Evolutionary conservation across 345 rosid species (phyloP).

Genomic region (Eucalyptus curtisii): DNA sequence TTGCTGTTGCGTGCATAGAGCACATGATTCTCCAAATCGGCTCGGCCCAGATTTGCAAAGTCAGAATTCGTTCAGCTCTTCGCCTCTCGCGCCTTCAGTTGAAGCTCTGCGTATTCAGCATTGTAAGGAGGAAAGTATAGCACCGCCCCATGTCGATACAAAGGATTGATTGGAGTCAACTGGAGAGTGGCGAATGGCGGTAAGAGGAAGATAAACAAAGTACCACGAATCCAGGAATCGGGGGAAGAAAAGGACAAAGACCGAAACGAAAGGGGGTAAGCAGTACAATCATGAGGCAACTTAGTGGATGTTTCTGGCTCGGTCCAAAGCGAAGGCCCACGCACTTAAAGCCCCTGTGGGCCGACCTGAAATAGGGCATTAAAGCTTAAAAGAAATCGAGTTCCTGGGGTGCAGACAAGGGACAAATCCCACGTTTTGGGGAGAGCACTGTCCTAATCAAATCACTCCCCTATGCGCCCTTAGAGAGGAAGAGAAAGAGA

Average conservation of each 20-base stretch:
- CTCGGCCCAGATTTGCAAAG: not conserved
- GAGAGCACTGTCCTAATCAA: not conserved
- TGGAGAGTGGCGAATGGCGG: not conserved
- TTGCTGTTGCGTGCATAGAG: not conserved
- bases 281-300: not conserved
- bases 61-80: not conserved
- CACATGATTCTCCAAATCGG: not conserved
- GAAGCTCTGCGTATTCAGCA: not conserved
- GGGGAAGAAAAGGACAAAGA: not conserved
- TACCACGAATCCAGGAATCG: not conserved
- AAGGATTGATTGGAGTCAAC: not conserved
- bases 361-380: not conserved
- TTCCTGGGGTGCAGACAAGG: not conserved
- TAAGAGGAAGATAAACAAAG: not conserved
- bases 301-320: not conserved
- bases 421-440: not conserved
- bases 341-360: not conserved
- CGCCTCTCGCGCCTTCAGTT: not conserved
- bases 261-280: not conserved
- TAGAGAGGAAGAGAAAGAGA: not conserved
- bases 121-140: not conserved
- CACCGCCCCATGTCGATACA: not conserved
- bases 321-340: not conserved
- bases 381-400: not conserved
- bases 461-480: not conserved